A percentile compares a stretch with the other conserved stretches of the same genome.
Evolutionary conservation across 176 grass and related monocot genomes (phyloP).

Genomic region (Triticum aestivum): IWGSC_CS_RefSeq_v2.1 NC_057802.1:404023614-404024113

Average conservation of each 20-base stretch:
- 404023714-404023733: slow-evolving; percentile 25
- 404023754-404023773: slow-evolving; percentile 88
- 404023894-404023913: neutral
- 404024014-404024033: neutral
- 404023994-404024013: slow-evolving; percentile 4
- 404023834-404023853: slow-evolving; percentile 84
- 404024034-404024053: neutral
- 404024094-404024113: slow-evolving; percentile 7
- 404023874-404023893: slow-evolving; percentile 25
- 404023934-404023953: neutral
- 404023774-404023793: slow-evolving; percentile 88
- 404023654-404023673: slow-evolving; percentile 59
- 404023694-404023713: slow-evolving; percentile 25
- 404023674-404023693: slow-evolving; percentile 55
- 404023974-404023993: neutral
- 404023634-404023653: slow-evolving; percentile 65
- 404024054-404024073: neutral
- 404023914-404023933: neutral
- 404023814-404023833: slow-evolving; percentile 88
- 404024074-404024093: slow-evolving; percentile 14
- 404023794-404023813: slow-evolving; percentile 83
- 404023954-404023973: neutral
- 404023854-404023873: slow-evolving; percentile 75
- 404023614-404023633: slow-evolving; percentile 56
- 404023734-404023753: slow-evolving; percentile 79